Evolutionary conservation across 768 basidiomycete species (phyloP).

Genomic region (Pisolithus marmoratus): DNA sequence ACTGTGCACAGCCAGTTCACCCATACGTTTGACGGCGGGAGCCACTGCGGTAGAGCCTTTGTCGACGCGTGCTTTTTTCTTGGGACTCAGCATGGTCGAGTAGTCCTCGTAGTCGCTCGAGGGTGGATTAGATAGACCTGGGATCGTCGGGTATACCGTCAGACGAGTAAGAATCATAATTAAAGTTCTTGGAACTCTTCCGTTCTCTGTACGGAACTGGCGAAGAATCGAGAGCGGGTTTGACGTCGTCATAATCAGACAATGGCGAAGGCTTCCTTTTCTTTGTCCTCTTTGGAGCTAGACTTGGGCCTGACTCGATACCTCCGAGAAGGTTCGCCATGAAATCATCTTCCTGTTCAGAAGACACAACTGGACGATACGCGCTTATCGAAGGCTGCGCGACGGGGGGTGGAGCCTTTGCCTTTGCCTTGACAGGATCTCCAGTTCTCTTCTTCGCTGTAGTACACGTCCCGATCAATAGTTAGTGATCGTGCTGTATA

Average conservation of each 20-base stretch:
- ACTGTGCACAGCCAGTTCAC: constrained; percentile 53
- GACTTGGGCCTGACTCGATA: constrained; percentile 49
- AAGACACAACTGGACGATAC: constrained; percentile 73
- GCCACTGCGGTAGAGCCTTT: constrained; percentile 38
- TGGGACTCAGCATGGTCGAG: constrained; percentile 49
- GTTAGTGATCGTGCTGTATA: neutral
- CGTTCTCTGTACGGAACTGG: constrained; percentile 35
- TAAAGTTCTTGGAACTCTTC: constrained; percentile 22
- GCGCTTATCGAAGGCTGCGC: constrained; percentile 63
- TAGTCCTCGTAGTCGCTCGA: constrained; percentile 54
- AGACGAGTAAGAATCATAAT: constrained; percentile 34
- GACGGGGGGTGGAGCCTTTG: constrained; percentile 39
- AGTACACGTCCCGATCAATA: constrained; percentile 6
- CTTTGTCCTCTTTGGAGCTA: constrained; percentile 34
- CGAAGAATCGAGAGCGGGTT: constrained; percentile 31
- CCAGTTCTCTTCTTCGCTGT: constrained; percentile 24
- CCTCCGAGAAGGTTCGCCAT: constrained; percentile 76
- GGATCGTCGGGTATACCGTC: constrained; percentile 25
- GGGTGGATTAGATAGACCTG: constrained; percentile 17
- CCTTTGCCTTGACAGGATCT: constrained; percentile 21
- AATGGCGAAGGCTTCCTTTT: constrained; percentile 66
- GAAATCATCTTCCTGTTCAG: constrained; percentile 82
- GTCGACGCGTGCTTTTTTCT: constrained; percentile 52
- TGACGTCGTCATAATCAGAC: constrained; percentile 30
- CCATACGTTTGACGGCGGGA: constrained; percentile 55